Evolutionary conservation across 495 filamentous ascomycete genomes (phyloP).

Genomic region (Trichoderma erinaceum): DNA sequence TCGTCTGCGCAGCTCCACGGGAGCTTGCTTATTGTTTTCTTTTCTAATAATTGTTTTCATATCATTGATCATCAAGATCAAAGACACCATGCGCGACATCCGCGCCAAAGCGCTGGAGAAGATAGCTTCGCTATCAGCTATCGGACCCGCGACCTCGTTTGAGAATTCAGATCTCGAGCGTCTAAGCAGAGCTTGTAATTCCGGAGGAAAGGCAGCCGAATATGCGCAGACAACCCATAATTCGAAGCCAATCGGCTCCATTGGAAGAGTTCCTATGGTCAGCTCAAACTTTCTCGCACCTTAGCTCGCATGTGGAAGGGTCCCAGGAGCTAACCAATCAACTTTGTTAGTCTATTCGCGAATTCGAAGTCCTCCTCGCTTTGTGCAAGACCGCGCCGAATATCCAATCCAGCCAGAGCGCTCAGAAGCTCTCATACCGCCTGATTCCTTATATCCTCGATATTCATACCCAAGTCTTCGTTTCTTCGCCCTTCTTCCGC

Average conservation of each 20-base stretch:
- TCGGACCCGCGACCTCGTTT: slow-evolving; percentile 43
- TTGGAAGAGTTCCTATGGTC: slow-evolving; percentile 49
- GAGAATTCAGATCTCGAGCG: slow-evolving; percentile 58
- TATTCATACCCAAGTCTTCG: slow-evolving; percentile 69
- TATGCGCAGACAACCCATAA: slow-evolving; percentile 28
- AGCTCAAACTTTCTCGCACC: slow-evolving; percentile 12
- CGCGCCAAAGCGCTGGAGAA: slow-evolving; percentile 63
- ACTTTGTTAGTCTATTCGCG: slow-evolving; percentile 52
- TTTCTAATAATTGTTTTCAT: neutral
- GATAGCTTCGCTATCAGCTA: slow-evolving; percentile 58
- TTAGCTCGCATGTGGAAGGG: neutral
- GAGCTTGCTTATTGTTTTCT: neutral
- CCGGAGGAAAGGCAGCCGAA: slow-evolving; percentile 28
- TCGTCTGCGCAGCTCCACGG: neutral
- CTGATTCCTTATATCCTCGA: slow-evolving; percentile 78
- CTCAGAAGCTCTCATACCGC: slow-evolving; percentile 64
- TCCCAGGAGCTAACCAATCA: slow-evolving; percentile 20
- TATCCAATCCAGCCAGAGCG: slow-evolving; percentile 58
- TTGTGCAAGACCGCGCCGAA: slow-evolving; percentile 80
- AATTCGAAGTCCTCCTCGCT: slow-evolving; percentile 83
- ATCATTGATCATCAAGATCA: neutral
- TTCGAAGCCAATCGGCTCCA: slow-evolving; percentile 24
- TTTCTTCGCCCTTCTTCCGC: slow-evolving; percentile 72
- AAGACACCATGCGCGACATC: slow-evolving; percentile 44
- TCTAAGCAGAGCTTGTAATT: slow-evolving; percentile 52